A percentile compares a stretch with the other conserved stretches of the same genome.
phyloP scores from a whole-genome alignment of 2,329 filamentous ascomycete species.

The Lachnellula hyalina region DNA sequence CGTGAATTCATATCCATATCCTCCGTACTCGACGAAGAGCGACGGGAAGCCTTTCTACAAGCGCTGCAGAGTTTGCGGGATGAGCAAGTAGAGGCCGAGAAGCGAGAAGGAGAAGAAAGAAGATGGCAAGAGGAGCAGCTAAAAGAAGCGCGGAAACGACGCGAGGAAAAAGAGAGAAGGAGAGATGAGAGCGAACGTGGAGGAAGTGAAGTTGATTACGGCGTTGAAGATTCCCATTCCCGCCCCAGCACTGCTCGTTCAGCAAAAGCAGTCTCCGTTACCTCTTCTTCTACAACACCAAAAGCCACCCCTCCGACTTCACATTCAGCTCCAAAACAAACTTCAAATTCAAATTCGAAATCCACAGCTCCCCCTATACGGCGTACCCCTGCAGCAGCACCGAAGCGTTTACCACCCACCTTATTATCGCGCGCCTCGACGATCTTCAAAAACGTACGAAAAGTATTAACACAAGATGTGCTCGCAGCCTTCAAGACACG shows the following conservation, averaged over 20 bases:
- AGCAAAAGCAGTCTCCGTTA: background rate
- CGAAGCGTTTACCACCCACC: slow-evolving; percentile 16
- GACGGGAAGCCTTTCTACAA: slow-evolving; percentile 80
- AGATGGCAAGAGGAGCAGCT: slow-evolving; percentile 52
- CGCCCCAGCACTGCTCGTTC: slow-evolving; percentile 13
- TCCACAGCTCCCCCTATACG: slow-evolving; percentile 1
- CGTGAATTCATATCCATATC: slow-evolving; percentile 83
- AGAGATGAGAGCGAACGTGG: slow-evolving; percentile 42
- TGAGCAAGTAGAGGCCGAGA: slow-evolving; percentile 68
- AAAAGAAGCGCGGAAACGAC: slow-evolving; percentile 50
- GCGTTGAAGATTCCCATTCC: slow-evolving; percentile 50
- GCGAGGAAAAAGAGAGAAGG: slow-evolving; percentile 55
- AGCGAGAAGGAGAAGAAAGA: slow-evolving; percentile 55
- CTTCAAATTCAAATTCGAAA: background rate
- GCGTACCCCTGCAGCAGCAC: background rate
- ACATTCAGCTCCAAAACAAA: background rate
- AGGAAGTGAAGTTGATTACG: slow-evolving; percentile 61
- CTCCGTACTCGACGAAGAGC: slow-evolving; percentile 85
- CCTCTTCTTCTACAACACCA: too few relatives aligned
- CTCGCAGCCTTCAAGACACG: slow-evolving; percentile 49
- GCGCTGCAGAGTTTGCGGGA: slow-evolving; percentile 80
- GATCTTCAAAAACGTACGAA: slow-evolving; percentile 48
- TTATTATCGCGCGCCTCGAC: slow-evolving; percentile 39
- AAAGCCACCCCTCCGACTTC: slow-evolving; percentile 25
- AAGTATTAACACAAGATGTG: slow-evolving; percentile 44